Percentiles rank a stretch among this genome's conserved stretches.
phyloP scores from a whole-genome alignment of 169 alveolate genomes.

The Eimeria acervulina region DNA sequence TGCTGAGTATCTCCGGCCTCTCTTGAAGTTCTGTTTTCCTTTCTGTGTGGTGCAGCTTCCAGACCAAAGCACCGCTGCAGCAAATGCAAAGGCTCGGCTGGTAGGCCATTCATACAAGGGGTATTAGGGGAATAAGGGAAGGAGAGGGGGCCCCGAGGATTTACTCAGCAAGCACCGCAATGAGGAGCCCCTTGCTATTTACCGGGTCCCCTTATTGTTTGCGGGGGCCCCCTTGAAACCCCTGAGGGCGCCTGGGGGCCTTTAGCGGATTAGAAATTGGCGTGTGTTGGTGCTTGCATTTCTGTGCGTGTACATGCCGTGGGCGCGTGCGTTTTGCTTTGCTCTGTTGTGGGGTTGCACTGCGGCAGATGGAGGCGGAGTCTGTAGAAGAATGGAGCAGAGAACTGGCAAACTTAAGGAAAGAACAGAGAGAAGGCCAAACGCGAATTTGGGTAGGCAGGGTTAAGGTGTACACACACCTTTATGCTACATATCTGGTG shows the following conservation, averaged over 20 bases:
- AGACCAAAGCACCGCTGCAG: neutral
- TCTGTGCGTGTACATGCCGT: neutral
- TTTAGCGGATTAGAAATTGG: no score
- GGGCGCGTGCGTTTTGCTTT: neutral
- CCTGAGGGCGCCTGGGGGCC: neutral
- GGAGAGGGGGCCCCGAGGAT: no score
- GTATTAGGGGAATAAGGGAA: neutral
- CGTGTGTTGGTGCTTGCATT: neutral
- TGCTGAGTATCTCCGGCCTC: no score
- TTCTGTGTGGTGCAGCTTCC: no score
- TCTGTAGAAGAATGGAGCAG: neutral
- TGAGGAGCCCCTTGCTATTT: neutral
- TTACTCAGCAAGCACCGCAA: no score
- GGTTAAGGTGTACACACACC: no score
- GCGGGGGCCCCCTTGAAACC: neutral
- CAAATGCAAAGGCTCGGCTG: conserved; percentile 15
- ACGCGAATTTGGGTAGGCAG: neutral
- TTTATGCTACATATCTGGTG: no score
- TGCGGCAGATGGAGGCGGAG: neutral
- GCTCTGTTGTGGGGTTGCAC: neutral
- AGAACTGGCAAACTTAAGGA: neutral
- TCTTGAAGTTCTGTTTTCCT: no score
- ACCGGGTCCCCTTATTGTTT: no score
- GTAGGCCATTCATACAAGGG: neutral
- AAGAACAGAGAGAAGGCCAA: neutral